Evolutionary conservation across 2,329 filamentous ascomycete species (phyloP).

Genomic region (Alternaria consortialis): DNA sequence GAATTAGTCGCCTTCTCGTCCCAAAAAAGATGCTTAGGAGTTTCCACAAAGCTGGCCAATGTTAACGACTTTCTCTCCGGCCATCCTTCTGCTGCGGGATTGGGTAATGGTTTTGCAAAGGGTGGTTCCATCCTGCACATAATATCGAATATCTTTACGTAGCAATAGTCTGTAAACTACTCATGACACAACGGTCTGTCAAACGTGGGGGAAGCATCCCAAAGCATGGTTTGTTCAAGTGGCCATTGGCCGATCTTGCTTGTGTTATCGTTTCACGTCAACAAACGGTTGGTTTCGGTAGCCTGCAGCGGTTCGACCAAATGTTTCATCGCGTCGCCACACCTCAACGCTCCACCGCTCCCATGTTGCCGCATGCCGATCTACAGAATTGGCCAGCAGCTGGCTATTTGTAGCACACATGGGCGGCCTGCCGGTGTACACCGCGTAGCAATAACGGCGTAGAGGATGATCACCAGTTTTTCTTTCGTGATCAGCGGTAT

Average conservation of each 20-base stretch:
- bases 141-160: conserved; percentile 37
- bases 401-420: conserved; percentile 35
- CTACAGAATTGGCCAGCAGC: conserved; percentile 26
- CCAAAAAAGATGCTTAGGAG: conserved; percentile 31
- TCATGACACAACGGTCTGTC: conserved; percentile 29
- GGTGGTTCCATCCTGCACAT: conserved; percentile 24
- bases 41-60: conserved; percentile 17
- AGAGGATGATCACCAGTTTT: conserved; percentile 4
- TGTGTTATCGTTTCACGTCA: conserved; percentile 35
- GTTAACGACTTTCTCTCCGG: conserved; percentile 21
- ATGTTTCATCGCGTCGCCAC: conserved; percentile 37
- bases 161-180: conserved; percentile 25
- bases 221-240: conserved; percentile 21
- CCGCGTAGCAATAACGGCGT: conserved; percentile 9
- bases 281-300: conserved; percentile 38
- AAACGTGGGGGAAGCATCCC: conserved; percentile 27
- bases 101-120: conserved; percentile 23
- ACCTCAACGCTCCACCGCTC: conserved; percentile 27
- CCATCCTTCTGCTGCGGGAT: conserved; percentile 18
- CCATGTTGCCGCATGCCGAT: conserved; percentile 35
- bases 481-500: conserved; percentile 20
- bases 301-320: conserved; percentile 33
- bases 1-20: conserved; percentile 24
- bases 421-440: conserved; percentile 34
- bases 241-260: conserved; percentile 33